Base-by-base conservation (phyloP, 2,329 filamentous ascomycete genomes). In the Blastomyces emzantsi region DNA sequence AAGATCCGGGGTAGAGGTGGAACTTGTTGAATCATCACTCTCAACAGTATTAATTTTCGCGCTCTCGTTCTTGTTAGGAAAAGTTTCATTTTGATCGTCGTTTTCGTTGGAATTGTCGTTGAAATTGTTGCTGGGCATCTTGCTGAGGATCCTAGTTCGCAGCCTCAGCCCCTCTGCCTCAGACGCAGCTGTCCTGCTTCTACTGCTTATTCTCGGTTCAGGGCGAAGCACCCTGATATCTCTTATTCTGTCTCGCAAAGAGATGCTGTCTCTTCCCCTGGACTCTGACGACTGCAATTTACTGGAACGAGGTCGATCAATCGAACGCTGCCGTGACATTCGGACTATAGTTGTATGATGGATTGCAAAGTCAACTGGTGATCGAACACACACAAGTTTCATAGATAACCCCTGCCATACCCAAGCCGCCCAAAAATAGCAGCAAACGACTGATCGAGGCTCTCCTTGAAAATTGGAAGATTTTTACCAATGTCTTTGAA, bases 401-500 rank as follows among this genome's bases (percentile, higher is more conserved):
- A 45, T 19, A 49, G 19, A 30, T 49, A 28, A 41, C 15, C 9
- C 43, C 41, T 25, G 36, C 60, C 3, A 15, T 62, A 56, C 11
- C n/a, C n/a, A 2, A 25, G 25, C 13, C 6, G 13, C 49, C 25
- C 25, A 13, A 2, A 52, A 30, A 30, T 13, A 28, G 49, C n/a
- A 62, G 59, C 33, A 57, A 36, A n/a, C 56, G 55, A 6, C 28
- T 51, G 17, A 51, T 33, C 25, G 52, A 63, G 33, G 30, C 47
- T 30, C 36, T 17, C 30, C 33, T 25, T 49, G 36, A 19, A 17
- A 30, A 62, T n/a, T 57, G 54, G 51, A 33, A 49, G 15, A 49
- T 25, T 41, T 41, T 45, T 67, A 74, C 72, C 78, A 8, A 77
- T 68, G 43, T 74, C 69, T 64, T 77, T 78, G 6, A 83, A 70